Evolutionary conservation across 768 basidiomycete species (phyloP), one percentile per base, ranked within the genome.

Genomic region (Fibroporia radiculosa): DNA sequence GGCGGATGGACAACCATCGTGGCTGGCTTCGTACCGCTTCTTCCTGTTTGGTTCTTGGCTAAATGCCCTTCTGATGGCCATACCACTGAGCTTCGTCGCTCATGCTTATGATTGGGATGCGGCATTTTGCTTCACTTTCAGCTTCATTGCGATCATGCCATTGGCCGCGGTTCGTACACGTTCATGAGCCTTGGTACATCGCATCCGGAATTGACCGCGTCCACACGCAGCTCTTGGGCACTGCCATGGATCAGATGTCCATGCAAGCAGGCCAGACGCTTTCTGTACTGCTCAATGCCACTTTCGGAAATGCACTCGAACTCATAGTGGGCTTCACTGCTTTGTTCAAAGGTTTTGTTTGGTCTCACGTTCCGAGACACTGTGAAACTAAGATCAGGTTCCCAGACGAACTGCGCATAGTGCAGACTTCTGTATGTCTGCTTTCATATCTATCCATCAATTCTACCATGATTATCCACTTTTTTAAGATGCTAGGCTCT

Each of bases 321-420:
- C 85, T 92, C 39, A 92, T 92, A 50, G 88, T 93, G 26, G 91
- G 89, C 31, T 66, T 95, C 48, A 84, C 87, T 42, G 92, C 92
- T 27, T 68, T 96, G 14, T 57, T 80, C 6, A 83, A 89, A 70
- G 80, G 85, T 85, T 11, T 29, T 28, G n/a, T 35, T 12, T 35
- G 16, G n/a, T 31, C 8, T 31, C 29, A 31, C 10, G 29, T 8
- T 8, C 29, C n/a, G 29, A n/a, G n/a, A 8, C 29, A n/a, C 29
- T 31, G 29, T 31, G n/a, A 31, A 31, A 31, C 29, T n/a, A 31
- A n/a, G 8, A 31, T 8, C 29, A 31, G 6, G 20, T 35, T 35
- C 34, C 20, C 42, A 84, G 87, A 77, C 43, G 74, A 93, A 64
- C 71, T 93, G 13, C 80, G 86, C 27, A 85, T 96, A 56, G 93